Percentiles rank a stretch among this genome's conserved stretches.
These are phyloP conservation scores for Pythium rishiriense DNA, from an alignment of 352 stramenopile species.

Conservation along the genomic window DNA sequence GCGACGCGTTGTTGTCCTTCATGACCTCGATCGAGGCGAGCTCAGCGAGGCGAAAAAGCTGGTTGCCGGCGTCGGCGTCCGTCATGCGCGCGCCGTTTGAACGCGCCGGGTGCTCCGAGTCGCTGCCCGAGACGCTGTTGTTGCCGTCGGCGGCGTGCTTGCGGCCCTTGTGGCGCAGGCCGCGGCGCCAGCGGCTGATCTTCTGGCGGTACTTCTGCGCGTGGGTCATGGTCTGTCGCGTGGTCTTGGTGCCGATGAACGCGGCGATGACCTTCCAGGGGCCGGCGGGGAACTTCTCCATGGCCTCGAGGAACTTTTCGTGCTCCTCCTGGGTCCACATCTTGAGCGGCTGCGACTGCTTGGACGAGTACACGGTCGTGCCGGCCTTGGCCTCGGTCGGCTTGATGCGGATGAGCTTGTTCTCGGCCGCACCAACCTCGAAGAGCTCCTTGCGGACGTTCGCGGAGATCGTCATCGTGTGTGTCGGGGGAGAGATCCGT, in stretches of 20 bases:
- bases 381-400: slow-evolving; percentile 81
- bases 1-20: slow-evolving; percentile 24
- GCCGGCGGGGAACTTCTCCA: slow-evolving; percentile 84
- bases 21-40: slow-evolving; percentile 77
- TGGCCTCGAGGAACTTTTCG: slow-evolving; percentile 82
- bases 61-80: slow-evolving; percentile 32
- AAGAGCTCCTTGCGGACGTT: slow-evolving; percentile 87
- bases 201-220: slow-evolving; percentile 87
- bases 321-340: slow-evolving; percentile 88
- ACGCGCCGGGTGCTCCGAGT: slow-evolving; percentile 52
- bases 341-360: slow-evolving; percentile 81
- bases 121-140: slow-evolving; percentile 32
- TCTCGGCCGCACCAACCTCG: slow-evolving; percentile 76
- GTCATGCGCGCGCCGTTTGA: slow-evolving; percentile 36
- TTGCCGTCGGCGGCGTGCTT: slow-evolving; percentile 53
- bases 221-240: slow-evolving; percentile 93
- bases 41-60: slow-evolving; percentile 77
- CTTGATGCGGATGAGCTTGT: slow-evolving; percentile 84
- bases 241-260: slow-evolving; percentile 82
- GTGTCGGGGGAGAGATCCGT: background rate
- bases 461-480: slow-evolving; percentile 81
- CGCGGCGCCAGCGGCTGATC: slow-evolving; percentile 79
- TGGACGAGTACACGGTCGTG: slow-evolving; percentile 83
- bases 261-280: slow-evolving; percentile 84
- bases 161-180: slow-evolving; percentile 75